Base-by-base conservation (phyloP, 2,329 filamentous ascomycete species). In the Diplodia intermedia region DNA sequence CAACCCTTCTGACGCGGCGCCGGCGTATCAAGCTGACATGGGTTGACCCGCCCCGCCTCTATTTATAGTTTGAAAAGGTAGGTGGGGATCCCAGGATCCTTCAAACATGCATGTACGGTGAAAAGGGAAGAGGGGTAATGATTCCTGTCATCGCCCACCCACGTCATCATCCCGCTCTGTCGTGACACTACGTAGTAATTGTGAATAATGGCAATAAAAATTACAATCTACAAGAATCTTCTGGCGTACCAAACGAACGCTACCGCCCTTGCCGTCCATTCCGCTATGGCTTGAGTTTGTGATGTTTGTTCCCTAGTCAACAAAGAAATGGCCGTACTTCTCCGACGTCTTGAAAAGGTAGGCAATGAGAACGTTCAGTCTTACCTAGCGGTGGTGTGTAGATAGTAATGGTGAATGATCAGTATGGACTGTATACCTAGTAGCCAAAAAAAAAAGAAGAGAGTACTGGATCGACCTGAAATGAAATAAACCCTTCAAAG, bases 221-320 rank as follows among this genome's bases (percentile, higher is more conserved):
- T 63, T 63, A 63, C 50, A 38, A 63, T 52, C 15, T 63, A 52
- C 47, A 63, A 36, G 60, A 38, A 52, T 31, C 26, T 38, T 20
- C 26, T 26, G 43, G 36, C 23, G 31, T 38, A 38, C 20, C 33
- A 43, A 63, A 26, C 60, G 47, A 63, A 38, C n/a, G 11, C 31
- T 52, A 12, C 31, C 31, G 20, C 14, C 14, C 47, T 26, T 49
- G 15, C 40, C 31, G 38, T 12, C 40, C 15, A 8, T 8, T 18
- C 36, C 18, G 18, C 47, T 50, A 2, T 8, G 18, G 29, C 47
- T 36, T 18, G 26, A 14, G 6, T 47, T 62, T 18, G 31, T n/a
- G 26, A 31, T 20, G 9, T 31, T n/a, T 14, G 43, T 47, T 47
- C 18, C 18, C 43, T 20, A 3, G n/a, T 47, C 43, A 20, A 47